A percentile compares a stretch with the other conserved stretches of the same genome.
Evolutionary conservation across 371 early-diverging fungal genomes (phyloP).

Genomic region (Aphelidium insulamus): DNA sequence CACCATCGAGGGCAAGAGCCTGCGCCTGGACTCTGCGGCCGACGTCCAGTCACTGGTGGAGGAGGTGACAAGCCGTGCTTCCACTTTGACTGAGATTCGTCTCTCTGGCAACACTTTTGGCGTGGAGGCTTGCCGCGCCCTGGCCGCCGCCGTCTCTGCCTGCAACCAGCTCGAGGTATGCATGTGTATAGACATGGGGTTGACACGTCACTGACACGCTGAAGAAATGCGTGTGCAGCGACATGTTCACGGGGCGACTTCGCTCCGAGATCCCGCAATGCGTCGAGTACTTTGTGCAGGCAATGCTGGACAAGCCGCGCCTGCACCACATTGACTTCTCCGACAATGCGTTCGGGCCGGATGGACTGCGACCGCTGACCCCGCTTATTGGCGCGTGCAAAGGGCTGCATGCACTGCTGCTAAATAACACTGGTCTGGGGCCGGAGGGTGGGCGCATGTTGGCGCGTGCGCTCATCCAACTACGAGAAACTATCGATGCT

Average conservation of each 20-base stretch:
- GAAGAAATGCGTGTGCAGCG: slow-evolving; percentile 18
- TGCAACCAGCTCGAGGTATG: too few relatives aligned
- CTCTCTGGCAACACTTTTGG: slow-evolving; percentile 85
- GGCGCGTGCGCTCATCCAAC: slow-evolving; percentile 54
- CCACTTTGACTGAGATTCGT: slow-evolving; percentile 43
- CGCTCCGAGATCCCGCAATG: slow-evolving; percentile 68
- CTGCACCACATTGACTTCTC: slow-evolving; percentile 63
- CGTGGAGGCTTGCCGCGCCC: slow-evolving; percentile 65
- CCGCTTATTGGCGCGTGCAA: slow-evolving; percentile 55
- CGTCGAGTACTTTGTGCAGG: slow-evolving; percentile 59
- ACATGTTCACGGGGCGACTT: slow-evolving; percentile 86
- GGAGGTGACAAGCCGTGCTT: slow-evolving; percentile 30
- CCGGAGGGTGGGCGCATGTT: slow-evolving; percentile 69
- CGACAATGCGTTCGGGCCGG: slow-evolving; percentile 96
- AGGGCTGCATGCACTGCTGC: slow-evolving; percentile 44
- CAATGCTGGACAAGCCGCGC: slow-evolving; percentile 45
- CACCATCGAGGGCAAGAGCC: slow-evolving; percentile 34
- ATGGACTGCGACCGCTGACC: slow-evolving; percentile 69
- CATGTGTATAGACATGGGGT: too few relatives aligned
- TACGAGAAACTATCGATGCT: slow-evolving; percentile 33
- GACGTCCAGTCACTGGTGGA: slow-evolving; percentile 53
- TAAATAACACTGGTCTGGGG: slow-evolving; percentile 93
- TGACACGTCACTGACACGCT: too few relatives aligned
- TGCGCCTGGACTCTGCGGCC: slow-evolving; percentile 60
- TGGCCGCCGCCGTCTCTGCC: slow-evolving; percentile 49